Conservation (phyloP, 805 yeast species). For the Candida quercuum region DNA sequence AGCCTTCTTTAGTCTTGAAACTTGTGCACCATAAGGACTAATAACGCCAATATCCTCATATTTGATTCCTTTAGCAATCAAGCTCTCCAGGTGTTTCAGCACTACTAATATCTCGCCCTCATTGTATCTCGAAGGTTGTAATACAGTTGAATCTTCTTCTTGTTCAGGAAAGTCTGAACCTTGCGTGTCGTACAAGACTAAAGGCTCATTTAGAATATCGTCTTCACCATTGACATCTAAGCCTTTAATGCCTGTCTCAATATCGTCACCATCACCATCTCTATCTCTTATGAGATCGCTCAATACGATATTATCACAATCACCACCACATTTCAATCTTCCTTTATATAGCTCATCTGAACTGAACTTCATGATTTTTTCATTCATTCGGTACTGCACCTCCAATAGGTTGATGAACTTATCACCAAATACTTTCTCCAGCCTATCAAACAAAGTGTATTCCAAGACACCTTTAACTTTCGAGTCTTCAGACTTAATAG, state of each 20-base stretch:
- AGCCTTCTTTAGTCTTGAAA: slow-evolving; percentile 38
- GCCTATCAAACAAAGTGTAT: slow-evolving; percentile 75
- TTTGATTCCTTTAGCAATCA: slow-evolving; percentile 48
- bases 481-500: slow-evolving; percentile 54
- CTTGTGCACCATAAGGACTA: slow-evolving; percentile 90
- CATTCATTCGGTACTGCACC: slow-evolving; percentile 86
- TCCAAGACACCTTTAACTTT: slow-evolving; percentile 44
- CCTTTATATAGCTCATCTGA: slow-evolving; percentile 61
- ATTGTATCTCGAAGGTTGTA: slow-evolving; percentile 60
- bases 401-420: slow-evolving; percentile 54
- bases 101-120: slow-evolving; percentile 71
- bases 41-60: slow-evolving; percentile 71
- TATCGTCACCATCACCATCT: slow-evolving; percentile 33
- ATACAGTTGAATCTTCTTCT: slow-evolving; percentile 28
- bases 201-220: slow-evolving; percentile 51
- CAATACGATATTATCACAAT: slow-evolving; percentile 49
- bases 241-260: slow-evolving; percentile 13
- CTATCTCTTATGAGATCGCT: slow-evolving; percentile 46
- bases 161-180: slow-evolving; percentile 79
- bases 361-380: slow-evolving; percentile 71
- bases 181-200: slow-evolving; percentile 89
- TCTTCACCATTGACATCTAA: slow-evolving; percentile 37
- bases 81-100: slow-evolving; percentile 44
- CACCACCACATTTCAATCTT: slow-evolving; percentile 53
- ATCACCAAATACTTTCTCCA: slow-evolving; percentile 45